Percentiles rank a stretch among this genome's conserved stretches.
phyloP scores from a whole-genome alignment of 208 protist genomes.

The Novymonas esmeraldas region DNA sequence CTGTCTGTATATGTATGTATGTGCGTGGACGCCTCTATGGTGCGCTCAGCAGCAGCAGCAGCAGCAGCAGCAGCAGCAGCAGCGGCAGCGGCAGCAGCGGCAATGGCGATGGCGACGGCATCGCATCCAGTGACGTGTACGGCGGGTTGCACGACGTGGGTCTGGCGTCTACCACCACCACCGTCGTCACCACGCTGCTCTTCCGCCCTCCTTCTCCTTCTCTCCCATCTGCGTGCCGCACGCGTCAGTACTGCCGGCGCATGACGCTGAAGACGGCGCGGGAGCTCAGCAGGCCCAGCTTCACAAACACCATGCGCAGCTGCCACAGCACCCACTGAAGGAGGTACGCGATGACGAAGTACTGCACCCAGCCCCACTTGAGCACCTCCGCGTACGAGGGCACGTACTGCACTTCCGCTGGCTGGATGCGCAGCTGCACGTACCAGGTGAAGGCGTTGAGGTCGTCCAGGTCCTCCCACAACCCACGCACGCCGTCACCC shows the following conservation, averaged over 20 bases:
- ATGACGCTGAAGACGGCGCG: conserved; percentile 53
- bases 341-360: conserved; percentile 74
- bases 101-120: background rate
- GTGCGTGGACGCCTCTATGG: background rate
- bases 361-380: conserved; percentile 89
- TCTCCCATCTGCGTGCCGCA: background rate
- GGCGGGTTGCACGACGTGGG: no score
- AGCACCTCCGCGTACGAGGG: conserved; percentile 67
- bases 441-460: conserved; percentile 74
- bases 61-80: background rate
- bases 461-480: conserved; percentile 68
- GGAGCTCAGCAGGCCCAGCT: conserved; percentile 50
- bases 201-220: background rate
- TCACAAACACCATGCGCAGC: conserved; percentile 66
- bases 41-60: background rate
- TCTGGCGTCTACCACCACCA: background rate
- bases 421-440: conserved; percentile 57
- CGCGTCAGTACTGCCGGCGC: conserved; percentile 15
- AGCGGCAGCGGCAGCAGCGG: background rate
- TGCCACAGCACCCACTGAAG: conserved; percentile 79
- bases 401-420: conserved; percentile 56
- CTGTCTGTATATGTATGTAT: background rate
- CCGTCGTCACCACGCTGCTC: background rate
- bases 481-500: conserved; percentile 21
- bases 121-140: background rate